Evolutionary conservation across 2,329 filamentous ascomycete species (phyloP).

Genomic region (Claviceps pusilla): DNA sequence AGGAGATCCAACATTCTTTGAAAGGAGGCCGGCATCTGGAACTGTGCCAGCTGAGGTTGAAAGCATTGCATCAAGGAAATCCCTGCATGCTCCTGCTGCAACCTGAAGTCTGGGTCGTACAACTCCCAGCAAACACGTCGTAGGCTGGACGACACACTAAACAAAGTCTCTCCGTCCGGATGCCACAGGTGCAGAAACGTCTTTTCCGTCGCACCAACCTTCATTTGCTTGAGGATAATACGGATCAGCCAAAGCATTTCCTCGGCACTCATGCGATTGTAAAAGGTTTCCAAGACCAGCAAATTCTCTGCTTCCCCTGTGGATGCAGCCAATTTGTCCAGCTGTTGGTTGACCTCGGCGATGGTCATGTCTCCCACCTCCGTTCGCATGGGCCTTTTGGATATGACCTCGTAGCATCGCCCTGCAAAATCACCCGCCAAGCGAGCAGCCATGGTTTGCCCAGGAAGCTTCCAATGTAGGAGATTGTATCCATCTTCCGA

Average conservation of each 20-base stretch:
- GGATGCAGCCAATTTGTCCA: slow-evolving; percentile 63
- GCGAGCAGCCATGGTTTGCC: slow-evolving; percentile 43
- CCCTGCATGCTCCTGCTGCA: slow-evolving; percentile 60
- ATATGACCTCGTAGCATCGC: slow-evolving; percentile 72
- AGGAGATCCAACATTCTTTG: slow-evolving; percentile 60
- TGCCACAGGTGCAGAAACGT: slow-evolving; percentile 78
- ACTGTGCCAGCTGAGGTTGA: slow-evolving; percentile 87
- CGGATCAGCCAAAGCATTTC: slow-evolving; percentile 91
- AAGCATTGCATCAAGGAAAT: slow-evolving; percentile 87
- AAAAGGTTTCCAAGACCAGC: slow-evolving; percentile 69
- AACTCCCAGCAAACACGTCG: slow-evolving; percentile 91
- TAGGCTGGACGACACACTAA: slow-evolving; percentile 82
- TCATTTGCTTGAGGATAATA: slow-evolving; percentile 72
- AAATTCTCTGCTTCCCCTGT: slow-evolving; percentile 73
- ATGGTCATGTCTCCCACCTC: slow-evolving; percentile 68
- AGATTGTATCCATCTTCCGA: slow-evolving; percentile 79
- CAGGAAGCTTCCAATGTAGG: slow-evolving; percentile 83
- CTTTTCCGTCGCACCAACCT: slow-evolving; percentile 65
- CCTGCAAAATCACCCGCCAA: slow-evolving; percentile 86
- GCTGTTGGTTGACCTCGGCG: slow-evolving; percentile 71
- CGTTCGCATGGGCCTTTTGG: slow-evolving; percentile 64
- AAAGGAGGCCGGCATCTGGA: slow-evolving; percentile 66
- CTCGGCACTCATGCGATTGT: slow-evolving; percentile 79
- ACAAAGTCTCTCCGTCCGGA: slow-evolving; percentile 60
- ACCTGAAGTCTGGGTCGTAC: slow-evolving; percentile 52